Evolutionary conservation across 129 eudicot species (phyloP).

Genomic region (Mikania micrantha): DNA sequence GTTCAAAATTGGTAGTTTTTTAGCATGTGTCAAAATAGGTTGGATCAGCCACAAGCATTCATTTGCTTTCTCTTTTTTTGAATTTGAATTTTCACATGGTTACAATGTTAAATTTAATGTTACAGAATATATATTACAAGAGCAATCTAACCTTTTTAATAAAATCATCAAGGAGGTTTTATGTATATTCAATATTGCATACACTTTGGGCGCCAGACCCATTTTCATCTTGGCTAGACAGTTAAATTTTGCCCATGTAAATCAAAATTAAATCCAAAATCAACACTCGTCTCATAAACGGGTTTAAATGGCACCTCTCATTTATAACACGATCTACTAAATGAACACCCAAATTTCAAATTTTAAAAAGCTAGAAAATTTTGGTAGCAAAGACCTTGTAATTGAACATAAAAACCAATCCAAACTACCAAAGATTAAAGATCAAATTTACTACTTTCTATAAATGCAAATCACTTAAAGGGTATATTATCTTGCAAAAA

Average conservation of each 20-base stretch:
- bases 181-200: neutral
- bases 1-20: neutral
- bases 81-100: neutral
- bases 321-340: no score
- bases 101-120: neutral
- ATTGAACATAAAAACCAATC: neutral
- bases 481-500: neutral
- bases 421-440: neutral
- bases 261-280: neutral
- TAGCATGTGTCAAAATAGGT: neutral
- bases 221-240: neutral
- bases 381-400: neutral
- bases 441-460: neutral
- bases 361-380: neutral
- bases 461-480: neutral
- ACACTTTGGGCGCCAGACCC: neutral
- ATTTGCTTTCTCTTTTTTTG: neutral
- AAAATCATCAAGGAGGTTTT: neutral
- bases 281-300: neutral
- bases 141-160: neutral
- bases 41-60: neutral
- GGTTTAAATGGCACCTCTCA: neutral
- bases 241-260: neutral
- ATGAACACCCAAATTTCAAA: neutral
- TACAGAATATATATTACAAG: neutral